Evolutionary conservation across 345 rosid genomes (phyloP).

Genomic region (Cardamine resedifolia): DNA sequence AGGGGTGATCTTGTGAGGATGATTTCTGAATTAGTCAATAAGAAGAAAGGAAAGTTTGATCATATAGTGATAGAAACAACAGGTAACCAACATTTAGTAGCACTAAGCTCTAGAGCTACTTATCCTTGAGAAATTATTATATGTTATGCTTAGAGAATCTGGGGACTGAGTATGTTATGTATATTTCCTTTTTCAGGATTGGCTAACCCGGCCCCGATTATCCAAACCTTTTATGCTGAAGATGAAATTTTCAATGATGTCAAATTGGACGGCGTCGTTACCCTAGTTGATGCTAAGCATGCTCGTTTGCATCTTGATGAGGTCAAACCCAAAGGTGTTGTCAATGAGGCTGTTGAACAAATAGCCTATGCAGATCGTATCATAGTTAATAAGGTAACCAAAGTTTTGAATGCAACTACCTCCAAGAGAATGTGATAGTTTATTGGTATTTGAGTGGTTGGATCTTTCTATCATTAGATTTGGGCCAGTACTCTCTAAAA

Average conservation of each 20-base stretch:
- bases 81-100: constrained; percentile 45
- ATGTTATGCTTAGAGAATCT: not conserved
- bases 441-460: not conserved
- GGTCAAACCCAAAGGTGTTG: constrained; percentile 86
- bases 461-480: not conserved
- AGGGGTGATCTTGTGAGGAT: constrained; percentile 98
- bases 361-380: constrained; percentile 95
- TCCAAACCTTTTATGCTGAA: constrained; percentile 96
- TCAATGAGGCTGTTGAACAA: constrained; percentile 97
- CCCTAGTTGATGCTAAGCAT: constrained; percentile 96
- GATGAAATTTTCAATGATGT: constrained; percentile 80
- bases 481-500: not conserved
- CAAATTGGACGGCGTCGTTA: constrained; percentile 91
- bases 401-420: not conserved
- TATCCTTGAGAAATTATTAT: not conserved
- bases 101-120: not conserved
- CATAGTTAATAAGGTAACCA: constrained; percentile 78
- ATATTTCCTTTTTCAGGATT: constrained; percentile 50
- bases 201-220: constrained; percentile 98
- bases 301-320: constrained; percentile 78
- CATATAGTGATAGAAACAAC: constrained; percentile 96
- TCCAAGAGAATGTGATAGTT: not conserved
- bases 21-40: constrained; percentile 76
- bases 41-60: constrained; percentile 82
- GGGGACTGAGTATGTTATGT: not conserved